Conservation (phyloP, 1,139 yeast genomes). For the Yamadazyma siamensis region DNA sequence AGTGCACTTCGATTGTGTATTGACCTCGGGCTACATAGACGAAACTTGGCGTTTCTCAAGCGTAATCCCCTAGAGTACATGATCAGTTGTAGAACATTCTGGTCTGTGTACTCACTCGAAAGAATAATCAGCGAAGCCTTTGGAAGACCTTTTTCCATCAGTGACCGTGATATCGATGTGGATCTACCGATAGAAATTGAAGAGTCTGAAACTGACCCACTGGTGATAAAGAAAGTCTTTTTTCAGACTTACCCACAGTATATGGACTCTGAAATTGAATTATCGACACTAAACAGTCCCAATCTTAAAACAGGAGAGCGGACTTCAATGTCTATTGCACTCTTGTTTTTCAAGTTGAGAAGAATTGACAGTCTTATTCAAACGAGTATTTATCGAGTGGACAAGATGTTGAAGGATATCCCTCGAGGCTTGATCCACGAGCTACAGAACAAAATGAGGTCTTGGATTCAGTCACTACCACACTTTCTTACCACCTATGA, state of each 20-base stretch:
- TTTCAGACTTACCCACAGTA: slow-evolving; percentile 8
- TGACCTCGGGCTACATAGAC: slow-evolving; percentile 10
- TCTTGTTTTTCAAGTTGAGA: slow-evolving; percentile 6
- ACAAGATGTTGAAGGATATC: slow-evolving; percentile 3
- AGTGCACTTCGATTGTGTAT: slow-evolving; percentile 9
- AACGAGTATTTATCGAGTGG: slow-evolving; percentile 7
- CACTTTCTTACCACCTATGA: slow-evolving; percentile 5
- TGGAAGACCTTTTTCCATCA: slow-evolving; percentile 10
- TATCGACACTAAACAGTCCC: too few relatives aligned
- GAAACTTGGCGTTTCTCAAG: slow-evolving; percentile 6
- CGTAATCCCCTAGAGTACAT: slow-evolving; percentile 7
- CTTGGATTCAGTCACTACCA: slow-evolving; percentile 8
- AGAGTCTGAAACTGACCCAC: slow-evolving; percentile 6
- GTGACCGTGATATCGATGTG: slow-evolving; percentile 10
- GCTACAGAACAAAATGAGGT: slow-evolving; percentile 6
- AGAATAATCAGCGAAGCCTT: slow-evolving; percentile 7
- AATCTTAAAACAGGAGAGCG: neutral
- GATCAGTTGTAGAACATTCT: slow-evolving; percentile 6
- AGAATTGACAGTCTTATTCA: slow-evolving; percentile 10
- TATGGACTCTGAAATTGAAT: slow-evolving; percentile 2
- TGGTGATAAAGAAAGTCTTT: slow-evolving; percentile 6
- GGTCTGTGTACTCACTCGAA: slow-evolving; percentile 10
- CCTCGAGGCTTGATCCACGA: slow-evolving; percentile 7
- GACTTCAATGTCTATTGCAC: slow-evolving; percentile 7
- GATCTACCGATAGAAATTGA: slow-evolving; percentile 10